Percentiles rank a stretch among this genome's conserved stretches.
Evolutionary conservation across 371 early-diverging fungal species (phyloP).

Genomic region (Apophysomyces sp.): DNA sequence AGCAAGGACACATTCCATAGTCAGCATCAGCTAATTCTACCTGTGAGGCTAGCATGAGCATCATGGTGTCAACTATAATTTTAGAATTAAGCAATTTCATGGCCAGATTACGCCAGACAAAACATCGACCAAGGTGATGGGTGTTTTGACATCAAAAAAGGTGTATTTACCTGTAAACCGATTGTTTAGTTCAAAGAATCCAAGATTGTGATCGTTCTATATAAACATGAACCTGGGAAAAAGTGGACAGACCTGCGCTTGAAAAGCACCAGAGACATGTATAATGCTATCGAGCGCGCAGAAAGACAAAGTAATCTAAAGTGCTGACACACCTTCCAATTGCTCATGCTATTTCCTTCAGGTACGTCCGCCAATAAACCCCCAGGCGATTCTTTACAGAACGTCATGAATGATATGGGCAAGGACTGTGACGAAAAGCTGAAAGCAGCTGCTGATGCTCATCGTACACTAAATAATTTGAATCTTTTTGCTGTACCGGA

Average conservation of each 20-base stretch:
- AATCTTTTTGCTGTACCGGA: too few species aligned
- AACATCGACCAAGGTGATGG: conserved; percentile 13
- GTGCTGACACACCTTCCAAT: background rate
- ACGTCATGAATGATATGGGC: background rate
- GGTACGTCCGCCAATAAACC: background rate
- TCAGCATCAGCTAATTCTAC: background rate
- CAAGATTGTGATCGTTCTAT: conserved; percentile 19
- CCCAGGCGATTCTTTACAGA: too few species aligned
- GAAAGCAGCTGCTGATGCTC: background rate
- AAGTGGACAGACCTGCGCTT: conserved; percentile 24
- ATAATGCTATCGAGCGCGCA: conserved; percentile 21
- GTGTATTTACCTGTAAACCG: too few species aligned
- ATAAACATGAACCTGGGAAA: conserved; percentile 19
- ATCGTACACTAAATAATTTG: too few species aligned
- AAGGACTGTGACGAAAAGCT: background rate
- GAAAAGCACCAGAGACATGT: conserved; percentile 21
- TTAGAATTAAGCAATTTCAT: conserved; percentile 22
- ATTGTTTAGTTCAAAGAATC: conserved; percentile 20
- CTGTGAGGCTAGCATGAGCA: conserved; percentile 15
- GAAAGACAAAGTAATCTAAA: conserved; percentile 17
- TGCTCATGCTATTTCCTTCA: background rate
- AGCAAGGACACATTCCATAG: background rate
- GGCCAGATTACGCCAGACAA: conserved; percentile 13
- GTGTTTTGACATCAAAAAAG: background rate
- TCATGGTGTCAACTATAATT: conserved; percentile 24